Conservation (phyloP, 179 eudicot genomes). For the Sideroxylon spinosum region DNA sequence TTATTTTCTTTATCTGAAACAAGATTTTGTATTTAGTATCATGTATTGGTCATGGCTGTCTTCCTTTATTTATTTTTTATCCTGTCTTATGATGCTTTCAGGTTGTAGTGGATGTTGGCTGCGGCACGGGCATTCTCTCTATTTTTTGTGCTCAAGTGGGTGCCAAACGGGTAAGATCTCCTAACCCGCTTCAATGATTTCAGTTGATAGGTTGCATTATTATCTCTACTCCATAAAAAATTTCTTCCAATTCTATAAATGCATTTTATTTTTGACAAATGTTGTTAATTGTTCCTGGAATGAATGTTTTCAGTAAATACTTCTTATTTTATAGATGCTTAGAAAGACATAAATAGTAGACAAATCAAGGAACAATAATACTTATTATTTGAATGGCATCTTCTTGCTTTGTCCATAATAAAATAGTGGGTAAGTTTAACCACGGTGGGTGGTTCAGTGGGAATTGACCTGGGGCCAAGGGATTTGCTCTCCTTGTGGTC, state of each 20-base stretch:
- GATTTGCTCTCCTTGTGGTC: too few species aligned
- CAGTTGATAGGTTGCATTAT: neutral
- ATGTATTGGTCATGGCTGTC: neutral
- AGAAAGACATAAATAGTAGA: neutral
- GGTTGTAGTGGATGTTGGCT: constrained; percentile 98
- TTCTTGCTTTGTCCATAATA: neutral
- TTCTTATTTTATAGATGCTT: neutral
- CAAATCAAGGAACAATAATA: neutral
- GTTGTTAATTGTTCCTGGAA: neutral
- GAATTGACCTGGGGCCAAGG: too few species aligned
- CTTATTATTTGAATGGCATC: neutral
- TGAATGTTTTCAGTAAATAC: neutral
- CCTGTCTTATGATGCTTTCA: constrained; percentile 26
- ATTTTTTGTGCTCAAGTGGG: constrained; percentile 99
- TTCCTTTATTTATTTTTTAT: neutral
- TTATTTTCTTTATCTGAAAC: neutral
- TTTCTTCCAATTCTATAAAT: neutral
- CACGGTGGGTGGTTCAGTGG: too few species aligned
- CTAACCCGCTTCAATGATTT: neutral
- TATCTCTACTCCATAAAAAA: neutral
- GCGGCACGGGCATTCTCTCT: constrained; percentile 96
- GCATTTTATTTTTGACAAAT: neutral
- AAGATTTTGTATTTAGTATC: neutral
- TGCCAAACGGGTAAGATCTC: constrained; percentile 67
- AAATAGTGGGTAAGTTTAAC: neutral